Base-by-base conservation (phyloP, 164 flowering plant genomes). In the Stephania yunnanensis region DNA sequence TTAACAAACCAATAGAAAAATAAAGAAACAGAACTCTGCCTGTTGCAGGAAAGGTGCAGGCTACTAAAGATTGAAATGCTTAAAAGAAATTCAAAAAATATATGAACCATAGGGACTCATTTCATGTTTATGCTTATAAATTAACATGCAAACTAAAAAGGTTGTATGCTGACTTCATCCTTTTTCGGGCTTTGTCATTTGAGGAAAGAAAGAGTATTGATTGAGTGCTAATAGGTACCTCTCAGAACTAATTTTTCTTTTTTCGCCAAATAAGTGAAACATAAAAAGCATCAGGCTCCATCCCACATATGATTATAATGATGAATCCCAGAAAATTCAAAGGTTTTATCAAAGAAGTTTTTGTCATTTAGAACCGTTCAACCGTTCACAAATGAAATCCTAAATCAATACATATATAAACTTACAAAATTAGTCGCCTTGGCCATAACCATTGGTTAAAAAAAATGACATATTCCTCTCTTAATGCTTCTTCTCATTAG, bases 401-500 rank as follows among this genome's bases (percentile, higher is more conserved):
- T 58, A 65, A 65, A 30, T 29, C 13, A 65, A 69, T 22, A 74
- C 30, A 63, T 50, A 70, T 5, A 45, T 36, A 69, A 74, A 74
- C 65, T 70, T 69, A 50, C 55, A 50, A 11, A 29, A 52, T 30
- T 73, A 42, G 7, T 61, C 80, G 69, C 45, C 76, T 45, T 31
- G 8, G 74, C 50, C 46, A 66, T 10, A 53, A 13, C 45, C 73
- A 36, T 29, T 42, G 46, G 58, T 13, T 2, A 9, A 64, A 10
- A 61, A 70, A 1, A 42, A 22, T 10, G 44, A 46, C 36, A 67
- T 10, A 11, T 63, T 15, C 50, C 30, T 29, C 46, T 36, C 67
- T 81, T 83, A 86, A 12, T 53, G 75, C 71, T 86, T 77, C 81
- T 84, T 87, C 86, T 88, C 91, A 68, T 55, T 70, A 42, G 89